Base-by-base conservation (phyloP, 306 rosid species). In the Arachis hypogaea region DNA sequence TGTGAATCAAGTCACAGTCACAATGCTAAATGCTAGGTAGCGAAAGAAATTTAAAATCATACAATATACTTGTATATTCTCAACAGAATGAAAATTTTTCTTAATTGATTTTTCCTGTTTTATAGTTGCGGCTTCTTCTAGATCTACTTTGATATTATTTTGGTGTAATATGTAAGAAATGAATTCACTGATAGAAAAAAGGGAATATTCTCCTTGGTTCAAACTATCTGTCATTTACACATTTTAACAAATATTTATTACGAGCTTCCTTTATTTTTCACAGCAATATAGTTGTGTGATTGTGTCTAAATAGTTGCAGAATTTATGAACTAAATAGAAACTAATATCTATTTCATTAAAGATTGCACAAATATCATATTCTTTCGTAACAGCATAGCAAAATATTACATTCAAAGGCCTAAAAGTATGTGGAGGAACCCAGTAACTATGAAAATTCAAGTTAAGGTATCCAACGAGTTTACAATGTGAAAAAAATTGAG, bases 1-100 rank as follows among this genome's bases (percentile, higher is more conserved):
- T 42, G 88, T 86, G 77, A 89, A 92, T 84, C 93, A 85, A 63
- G 92, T 89, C 29, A 89, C 97, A 4, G 77, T 89, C 79, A 89
- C 96, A 77, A 69, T 82, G 70, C 80, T 88, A 59, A 76, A 86
- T 73, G 89, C 88, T 41, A 89, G 97, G 85, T 87, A 87, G 85
- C 47, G 66, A 62, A 68, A 38, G 51, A 66, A 71, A 43, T 64
- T 59, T 58, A n/a, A 18, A 55, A 63, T 71, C 51, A 58, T 78
- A 49, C 51, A 7, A 68, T 49, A 60, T 72, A 41, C 10, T 67
- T 68, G 76, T 78, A 71, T 70, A 84, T 66, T 68, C 38, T 76
- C 62, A 11, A 12, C 65, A 60, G 28, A 49, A 41, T 18, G 3
- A 2, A 43, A 43, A 8, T 36, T 42, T 43, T 69, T 44, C 7